Evolutionary conservation across 371 early-diverging fungal genomes (phyloP), one percentile per base, ranked within the genome.

Genomic region (Mortierella sp.): DNA sequence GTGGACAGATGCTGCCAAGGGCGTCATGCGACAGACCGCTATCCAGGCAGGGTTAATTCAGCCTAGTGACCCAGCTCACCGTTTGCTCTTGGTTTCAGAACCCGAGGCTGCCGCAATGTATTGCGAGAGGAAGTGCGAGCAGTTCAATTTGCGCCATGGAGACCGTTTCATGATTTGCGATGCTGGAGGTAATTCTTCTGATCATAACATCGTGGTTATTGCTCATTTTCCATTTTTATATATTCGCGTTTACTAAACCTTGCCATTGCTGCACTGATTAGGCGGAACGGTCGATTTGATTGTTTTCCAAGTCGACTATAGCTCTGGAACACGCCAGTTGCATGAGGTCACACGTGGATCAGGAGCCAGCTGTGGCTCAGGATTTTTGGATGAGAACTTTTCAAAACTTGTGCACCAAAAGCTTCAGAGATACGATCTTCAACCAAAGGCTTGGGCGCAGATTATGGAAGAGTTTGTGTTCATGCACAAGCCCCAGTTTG

Each of bases 51-150:
- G 86, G 1, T 65, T 89, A 29, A 80, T 89, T 17, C 47, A 68
- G 9, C 65, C 82, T 1, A 66, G 70, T 9, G 90, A 89, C 61
- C 88, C 87, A 19, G 77, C 83, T 8, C 87, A 88, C 55, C 83
- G 88, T 23, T 70, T 89, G 2, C 63, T 87, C 28, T 68, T 89
- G 63, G 86, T 87, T 59, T 88, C 88, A 10, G 90, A 89, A 61
- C 90, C 90, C 22, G 90, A 89, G 61, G 90, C 90, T 0, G 90
- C 88, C 22, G 90, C 90, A 17, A 70, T 89, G 22, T 89, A 89
- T 61, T 89, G 89, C 29, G 89, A 89, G 64, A 61, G 80, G 4
- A 85, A 87, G 78, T 87, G 86, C 49, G 87, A 87, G 28, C 85
- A 87, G 61, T 85, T 87, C 54, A 84, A 87, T 64, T 61, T 89